Evolutionary conservation across 768 basidiomycete species (phyloP).

Genomic region (Paxillus rubicundulus): DNA sequence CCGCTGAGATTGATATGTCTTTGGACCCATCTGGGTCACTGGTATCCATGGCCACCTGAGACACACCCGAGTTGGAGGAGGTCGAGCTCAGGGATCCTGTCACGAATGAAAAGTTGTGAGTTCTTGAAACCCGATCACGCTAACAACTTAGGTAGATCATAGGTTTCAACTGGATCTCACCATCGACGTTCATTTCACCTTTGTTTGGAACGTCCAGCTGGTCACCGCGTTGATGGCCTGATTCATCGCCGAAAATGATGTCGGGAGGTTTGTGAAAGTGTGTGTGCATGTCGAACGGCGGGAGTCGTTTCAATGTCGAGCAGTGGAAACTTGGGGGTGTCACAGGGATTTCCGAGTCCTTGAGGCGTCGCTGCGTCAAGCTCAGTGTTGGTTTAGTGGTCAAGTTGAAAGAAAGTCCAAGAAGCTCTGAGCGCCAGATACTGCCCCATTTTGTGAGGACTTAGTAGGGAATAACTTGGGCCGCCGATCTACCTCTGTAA

Average conservation of each 20-base stretch:
- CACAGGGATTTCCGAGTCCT: neutral
- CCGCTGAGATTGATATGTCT: neutral
- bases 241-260: neutral
- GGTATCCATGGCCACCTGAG: neutral
- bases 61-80: neutral
- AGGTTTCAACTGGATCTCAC: neutral
- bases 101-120: neutral
- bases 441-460: too few relatives aligned
- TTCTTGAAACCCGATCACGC: neutral
- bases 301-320: too few relatives aligned
- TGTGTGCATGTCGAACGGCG: neutral
- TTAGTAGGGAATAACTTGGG: too few relatives aligned
- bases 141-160: neutral
- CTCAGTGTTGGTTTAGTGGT: too few relatives aligned
- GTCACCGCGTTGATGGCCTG: neutral
- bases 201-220: neutral
- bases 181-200: neutral
- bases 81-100: neutral
- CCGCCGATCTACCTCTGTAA: too few relatives aligned
- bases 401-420: too few relatives aligned
- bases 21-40: neutral
- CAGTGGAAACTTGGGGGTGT: too few relatives aligned
- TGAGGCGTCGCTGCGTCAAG: neutral
- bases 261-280: neutral
- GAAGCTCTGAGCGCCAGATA: too few relatives aligned